These are phyloP conservation scores for Millerozyma miso DNA, from an alignment of 805 yeast species.

Conservation along the genomic window DNA sequence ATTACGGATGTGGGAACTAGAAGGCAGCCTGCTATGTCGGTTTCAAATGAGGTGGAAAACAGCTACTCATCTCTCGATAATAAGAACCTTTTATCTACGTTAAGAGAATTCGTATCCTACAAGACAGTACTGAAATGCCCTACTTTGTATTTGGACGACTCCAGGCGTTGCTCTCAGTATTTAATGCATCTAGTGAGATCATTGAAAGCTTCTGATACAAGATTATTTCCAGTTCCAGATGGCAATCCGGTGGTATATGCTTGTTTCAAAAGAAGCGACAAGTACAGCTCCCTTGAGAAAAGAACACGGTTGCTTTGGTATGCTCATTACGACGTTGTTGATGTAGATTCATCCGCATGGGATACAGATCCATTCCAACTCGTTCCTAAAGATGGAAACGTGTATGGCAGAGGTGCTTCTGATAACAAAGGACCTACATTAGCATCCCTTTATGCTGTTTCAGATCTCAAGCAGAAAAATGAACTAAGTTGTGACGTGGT, in stretches of 20 bases:
- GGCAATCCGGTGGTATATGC: conserved; percentile 88
- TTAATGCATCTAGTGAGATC: conserved; percentile 56
- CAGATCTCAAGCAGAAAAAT: conserved; percentile 53
- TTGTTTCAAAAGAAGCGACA: conserved; percentile 48
- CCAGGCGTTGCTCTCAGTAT: conserved; percentile 81
- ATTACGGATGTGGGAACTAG: conserved; percentile 22
- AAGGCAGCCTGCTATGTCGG: neutral
- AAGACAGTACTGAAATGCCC: conserved; percentile 77
- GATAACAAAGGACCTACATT: conserved; percentile 93
- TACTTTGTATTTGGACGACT: conserved; percentile 65
- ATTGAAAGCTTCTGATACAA: conserved; percentile 66
- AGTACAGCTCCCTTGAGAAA: conserved; percentile 1
- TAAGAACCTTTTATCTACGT: conserved; percentile 60
- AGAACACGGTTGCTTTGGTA: conserved; percentile 66
- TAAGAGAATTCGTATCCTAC: conserved; percentile 60
- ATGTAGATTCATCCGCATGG: conserved; percentile 68
- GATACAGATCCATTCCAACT: conserved; percentile 71
- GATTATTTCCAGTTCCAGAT: conserved; percentile 65
- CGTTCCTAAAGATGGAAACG: conserved; percentile 75
- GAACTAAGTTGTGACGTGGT: conserved; percentile 67
- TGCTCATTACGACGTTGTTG: conserved; percentile 95
- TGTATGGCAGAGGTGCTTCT: conserved; percentile 88
- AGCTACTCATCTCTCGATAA: conserved; percentile 33
- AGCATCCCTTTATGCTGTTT: conserved; percentile 84
- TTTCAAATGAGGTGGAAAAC: neutral